Conservation (phyloP, 169 alveolate genomes). For the Ichthyophthirius multifiliis region DNA sequence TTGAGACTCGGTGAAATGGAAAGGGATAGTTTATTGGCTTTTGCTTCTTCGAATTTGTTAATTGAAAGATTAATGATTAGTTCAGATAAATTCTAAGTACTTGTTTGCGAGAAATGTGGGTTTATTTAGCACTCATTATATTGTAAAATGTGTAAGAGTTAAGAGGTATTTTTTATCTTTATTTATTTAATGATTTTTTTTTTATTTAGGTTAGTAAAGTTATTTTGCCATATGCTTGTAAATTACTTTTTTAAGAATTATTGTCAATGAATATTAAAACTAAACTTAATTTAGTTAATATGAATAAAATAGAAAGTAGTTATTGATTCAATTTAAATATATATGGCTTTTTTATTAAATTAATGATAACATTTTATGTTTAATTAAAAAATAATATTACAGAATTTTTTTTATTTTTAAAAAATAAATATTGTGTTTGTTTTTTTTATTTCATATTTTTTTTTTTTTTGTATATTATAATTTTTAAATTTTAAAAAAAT, state of each 20-base stretch:
- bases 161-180: constrained; percentile 64
- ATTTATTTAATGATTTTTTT: constrained; percentile 53
- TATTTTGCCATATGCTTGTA: constrained; percentile 95
- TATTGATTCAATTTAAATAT: too few relatives aligned
- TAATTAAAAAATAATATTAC: too few relatives aligned
- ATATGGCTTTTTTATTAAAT: too few relatives aligned
- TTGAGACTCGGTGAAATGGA: constrained; percentile 99
- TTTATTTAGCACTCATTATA: constrained; percentile 92
- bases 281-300: constrained; percentile 53
- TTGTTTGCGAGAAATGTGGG: constrained; percentile 96
- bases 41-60: constrained; percentile 96
- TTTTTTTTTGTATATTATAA: too few relatives aligned
- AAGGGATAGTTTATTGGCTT: constrained; percentile 99
- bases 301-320: constrained; percentile 6
- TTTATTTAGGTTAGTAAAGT: constrained; percentile 53
- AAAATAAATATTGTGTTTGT: too few relatives aligned
- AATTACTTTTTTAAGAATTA: constrained; percentile 74
- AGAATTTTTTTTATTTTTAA: too few relatives aligned
- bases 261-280: constrained; percentile 79
- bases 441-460: too few relatives aligned
- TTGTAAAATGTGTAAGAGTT: constrained; percentile 94
- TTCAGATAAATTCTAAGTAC: constrained; percentile 95
- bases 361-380: too few relatives aligned
- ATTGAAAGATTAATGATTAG: constrained; percentile 97
- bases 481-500: too few relatives aligned